Conservation (phyloP, 306 rosid genomes). For the Quercus bicolor region DNA sequence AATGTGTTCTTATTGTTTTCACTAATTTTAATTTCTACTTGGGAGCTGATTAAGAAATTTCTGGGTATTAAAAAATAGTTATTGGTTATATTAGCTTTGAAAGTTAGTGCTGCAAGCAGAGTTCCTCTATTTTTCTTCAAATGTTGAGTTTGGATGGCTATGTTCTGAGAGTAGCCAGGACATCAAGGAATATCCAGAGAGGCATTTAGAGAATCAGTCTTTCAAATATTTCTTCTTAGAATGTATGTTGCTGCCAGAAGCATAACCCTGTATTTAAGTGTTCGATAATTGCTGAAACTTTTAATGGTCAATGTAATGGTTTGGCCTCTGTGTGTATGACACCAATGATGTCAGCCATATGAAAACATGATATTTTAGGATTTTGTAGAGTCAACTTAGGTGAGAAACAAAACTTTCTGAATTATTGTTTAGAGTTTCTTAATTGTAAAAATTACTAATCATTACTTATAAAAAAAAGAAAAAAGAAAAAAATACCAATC, state of each 20-base stretch:
- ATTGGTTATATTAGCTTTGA: neutral
- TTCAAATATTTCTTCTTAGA: no score
- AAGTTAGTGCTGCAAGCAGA: neutral
- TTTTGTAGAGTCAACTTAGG: neutral
- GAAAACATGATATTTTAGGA: neutral
- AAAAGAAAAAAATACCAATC: no score
- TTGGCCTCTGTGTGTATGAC: neutral
- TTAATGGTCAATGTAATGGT: neutral
- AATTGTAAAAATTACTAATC: neutral
- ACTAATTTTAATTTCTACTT: neutral
- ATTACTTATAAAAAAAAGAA: no score
- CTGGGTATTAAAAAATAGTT: neutral
- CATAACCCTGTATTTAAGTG: neutral
- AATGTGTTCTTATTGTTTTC: neutral
- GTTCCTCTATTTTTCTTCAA: neutral
- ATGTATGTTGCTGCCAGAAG: no score
- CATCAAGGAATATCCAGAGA: no score
- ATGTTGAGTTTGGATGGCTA: neutral
- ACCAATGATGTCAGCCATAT: neutral
- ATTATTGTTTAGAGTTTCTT: neutral
- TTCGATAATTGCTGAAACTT: neutral
- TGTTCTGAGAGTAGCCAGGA: neutral
- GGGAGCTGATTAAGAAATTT: neutral
- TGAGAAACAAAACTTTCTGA: neutral
- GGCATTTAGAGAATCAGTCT: no score